phyloP scores from a whole-genome alignment of 2,329 filamentous ascomycete genomes.

The Gyromitra esculenta region DNA sequence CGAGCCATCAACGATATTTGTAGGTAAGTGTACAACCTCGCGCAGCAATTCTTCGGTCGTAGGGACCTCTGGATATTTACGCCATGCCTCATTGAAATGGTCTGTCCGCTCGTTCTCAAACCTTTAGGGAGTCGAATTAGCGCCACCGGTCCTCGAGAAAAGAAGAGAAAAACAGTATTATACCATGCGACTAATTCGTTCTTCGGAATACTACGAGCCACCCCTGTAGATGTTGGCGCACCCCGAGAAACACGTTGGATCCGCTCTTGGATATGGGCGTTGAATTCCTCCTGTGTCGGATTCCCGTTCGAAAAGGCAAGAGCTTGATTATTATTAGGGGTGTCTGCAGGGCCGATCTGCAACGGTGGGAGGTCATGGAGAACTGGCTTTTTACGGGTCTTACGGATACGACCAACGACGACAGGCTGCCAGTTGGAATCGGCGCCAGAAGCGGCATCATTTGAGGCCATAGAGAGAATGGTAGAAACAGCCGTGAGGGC shows the following conservation, averaged over 20 bases:
- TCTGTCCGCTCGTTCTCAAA: slow-evolving; percentile 54
- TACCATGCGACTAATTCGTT: slow-evolving; percentile 38
- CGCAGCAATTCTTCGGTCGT: slow-evolving; percentile 66
- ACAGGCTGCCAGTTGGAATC: slow-evolving; percentile 27
- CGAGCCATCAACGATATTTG: slow-evolving; percentile 68
- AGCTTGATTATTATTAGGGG: background rate
- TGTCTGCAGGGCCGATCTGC: slow-evolving; percentile 29
- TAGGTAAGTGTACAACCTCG: slow-evolving; percentile 60
- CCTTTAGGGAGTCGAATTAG: slow-evolving; percentile 25
- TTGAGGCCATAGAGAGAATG: background rate
- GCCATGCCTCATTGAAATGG: slow-evolving; percentile 58
- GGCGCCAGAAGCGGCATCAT: background rate
- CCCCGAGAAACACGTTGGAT: slow-evolving; percentile 9
- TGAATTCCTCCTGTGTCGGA: slow-evolving; percentile 20
- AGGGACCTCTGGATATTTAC: slow-evolving; percentile 67
- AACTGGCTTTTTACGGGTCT: slow-evolving; percentile 13
- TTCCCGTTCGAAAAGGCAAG: background rate
- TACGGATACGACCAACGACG: slow-evolving; percentile 23
- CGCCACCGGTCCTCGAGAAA: background rate
- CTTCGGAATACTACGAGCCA: slow-evolving; percentile 47
- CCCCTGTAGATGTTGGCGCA: slow-evolving; percentile 32
- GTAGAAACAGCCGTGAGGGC: background rate
- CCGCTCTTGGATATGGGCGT: slow-evolving; percentile 27
- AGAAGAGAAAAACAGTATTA: slow-evolving; percentile 9
- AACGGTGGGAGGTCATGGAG: slow-evolving; percentile 36